A percentile compares a stretch with the other conserved stretches of the same genome.
Conservation (phyloP, 257 asterid species). For the Lavandula angustifolia region DNA sequence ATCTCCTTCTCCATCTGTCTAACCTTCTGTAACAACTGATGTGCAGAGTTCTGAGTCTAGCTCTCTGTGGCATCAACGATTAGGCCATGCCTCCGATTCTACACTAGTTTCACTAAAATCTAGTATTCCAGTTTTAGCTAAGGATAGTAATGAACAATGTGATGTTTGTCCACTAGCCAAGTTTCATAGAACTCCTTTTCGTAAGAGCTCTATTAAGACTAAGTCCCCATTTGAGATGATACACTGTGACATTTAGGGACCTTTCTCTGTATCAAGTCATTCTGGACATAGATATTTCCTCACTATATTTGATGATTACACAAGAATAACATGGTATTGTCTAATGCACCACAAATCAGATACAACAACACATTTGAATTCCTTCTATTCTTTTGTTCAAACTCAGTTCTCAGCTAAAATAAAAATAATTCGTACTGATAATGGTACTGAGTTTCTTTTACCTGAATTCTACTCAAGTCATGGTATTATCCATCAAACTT, state of each 20-base stretch:
- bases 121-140: neutral
- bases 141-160: too few species aligned
- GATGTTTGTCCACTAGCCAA: too few species aligned
- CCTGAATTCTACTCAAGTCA: neutral
- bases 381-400: neutral
- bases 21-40: too few species aligned
- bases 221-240: too few species aligned
- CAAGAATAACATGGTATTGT: neutral
- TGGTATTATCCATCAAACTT: neutral
- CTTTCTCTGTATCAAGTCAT: neutral
- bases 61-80: too few species aligned
- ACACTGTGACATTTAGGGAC: neutral
- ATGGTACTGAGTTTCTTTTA: neutral
- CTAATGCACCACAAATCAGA: neutral
- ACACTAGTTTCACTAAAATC: neutral
- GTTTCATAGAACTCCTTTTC: neutral
- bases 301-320: neutral
- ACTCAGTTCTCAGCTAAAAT: too few species aligned
- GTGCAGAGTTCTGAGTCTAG: too few species aligned
- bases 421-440: neutral
- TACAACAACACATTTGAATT: neutral
- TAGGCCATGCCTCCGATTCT: neutral
- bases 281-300: neutral
- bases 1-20: too few species aligned
- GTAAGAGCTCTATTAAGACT: neutral